A percentile compares a stretch with the other conserved stretches of the same genome.
phyloP scores from a whole-genome alignment of 176 grass and related monocot species.

The Oryza coarctata region DNA sequence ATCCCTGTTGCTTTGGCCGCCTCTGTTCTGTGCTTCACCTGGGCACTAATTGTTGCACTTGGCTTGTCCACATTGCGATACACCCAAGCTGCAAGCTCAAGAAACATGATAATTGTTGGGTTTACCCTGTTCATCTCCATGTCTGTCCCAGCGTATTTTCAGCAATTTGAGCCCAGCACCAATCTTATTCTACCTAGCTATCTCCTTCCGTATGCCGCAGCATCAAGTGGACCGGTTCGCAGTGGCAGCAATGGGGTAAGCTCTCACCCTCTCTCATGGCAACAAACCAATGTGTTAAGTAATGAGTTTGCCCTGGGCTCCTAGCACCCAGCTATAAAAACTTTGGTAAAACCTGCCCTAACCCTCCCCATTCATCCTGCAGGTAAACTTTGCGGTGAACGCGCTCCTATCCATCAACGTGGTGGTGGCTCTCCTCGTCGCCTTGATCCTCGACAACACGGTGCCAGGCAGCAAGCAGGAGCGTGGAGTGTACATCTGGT shows the following conservation, averaged over 20 bases:
- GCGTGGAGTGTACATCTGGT: conserved; percentile 97
- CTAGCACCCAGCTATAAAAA: too few species aligned
- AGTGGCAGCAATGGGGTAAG: conserved; percentile 67
- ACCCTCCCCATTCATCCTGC: not conserved
- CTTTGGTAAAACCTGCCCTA: not conserved
- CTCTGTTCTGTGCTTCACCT: conserved; percentile 89
- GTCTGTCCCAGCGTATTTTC: conserved; percentile 83
- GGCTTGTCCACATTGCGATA: conserved; percentile 86
- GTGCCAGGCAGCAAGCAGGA: conserved; percentile 87
- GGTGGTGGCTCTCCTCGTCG: conserved; percentile 86
- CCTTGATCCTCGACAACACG: conserved; percentile 86
- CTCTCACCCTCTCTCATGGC: not conserved
- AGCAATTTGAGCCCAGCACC: conserved; percentile 77
- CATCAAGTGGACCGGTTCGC: conserved; percentile 76
- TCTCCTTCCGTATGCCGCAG: conserved; percentile 81
- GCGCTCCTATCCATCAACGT: conserved; percentile 85
- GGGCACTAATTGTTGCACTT: conserved; percentile 84
- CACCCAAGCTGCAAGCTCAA: conserved; percentile 92
- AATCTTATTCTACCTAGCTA: conserved; percentile 86
- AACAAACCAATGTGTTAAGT: not conserved
- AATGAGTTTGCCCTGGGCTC: too few species aligned
- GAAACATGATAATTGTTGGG: conserved; percentile 97
- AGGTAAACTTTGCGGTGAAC: conserved; percentile 90
- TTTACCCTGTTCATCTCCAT: conserved; percentile 97
- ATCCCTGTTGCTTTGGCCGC: conserved; percentile 79